Base-by-base conservation (phyloP, 2,329 filamentous ascomycete species). In the Camillea tinctor region DNA sequence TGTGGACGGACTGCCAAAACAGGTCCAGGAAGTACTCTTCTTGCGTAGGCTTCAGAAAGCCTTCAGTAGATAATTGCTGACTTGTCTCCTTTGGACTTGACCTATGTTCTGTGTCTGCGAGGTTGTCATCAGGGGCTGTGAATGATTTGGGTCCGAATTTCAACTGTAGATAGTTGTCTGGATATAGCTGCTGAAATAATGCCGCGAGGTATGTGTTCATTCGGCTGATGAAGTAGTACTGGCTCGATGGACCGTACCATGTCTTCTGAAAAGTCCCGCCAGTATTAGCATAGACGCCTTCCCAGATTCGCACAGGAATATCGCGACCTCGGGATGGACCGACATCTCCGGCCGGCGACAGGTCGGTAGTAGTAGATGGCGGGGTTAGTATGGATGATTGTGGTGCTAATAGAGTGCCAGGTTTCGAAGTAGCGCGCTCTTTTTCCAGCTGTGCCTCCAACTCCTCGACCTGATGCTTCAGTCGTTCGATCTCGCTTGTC, bases 1-100 rank as follows among this genome's bases (percentile, higher is more conserved):
- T 71, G 56, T 83, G 77, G 58, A 78, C 80, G 0, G 76, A 74
- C 53, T 79, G 73, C 80, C 81, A 83, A 64, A 79, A 83, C 1
- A 81, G 66, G 21, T 73, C 72, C 2, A 83, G 67, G 24, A 82
- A 78, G 52, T 76, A 77, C 52, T 81, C 79, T 67, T 83, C 80
- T 62, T 83, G 75, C 1, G 69, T 68, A 19, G 71, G 69, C 4
- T 69, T 74, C 21, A 81, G 66, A 50, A 74, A 72, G 9, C 69
- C 67, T 5, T 68, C 62, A 17, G 64, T 64, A 2, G 62, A 55
- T 21, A 64, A 58, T 15, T 61, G 53, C 24, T 62, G 65, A 30
- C 51, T 58, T 9, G 57, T 50, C 19, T 62, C 53, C 48, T 61
- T 66, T 21, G 48, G 17, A 40, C 61, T 53, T 66, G 50, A 51